These are phyloP conservation scores for Albophoma yamanashiensis DNA, from an alignment of 2,329 filamentous ascomycete species.

Conservation along the genomic window DNA sequence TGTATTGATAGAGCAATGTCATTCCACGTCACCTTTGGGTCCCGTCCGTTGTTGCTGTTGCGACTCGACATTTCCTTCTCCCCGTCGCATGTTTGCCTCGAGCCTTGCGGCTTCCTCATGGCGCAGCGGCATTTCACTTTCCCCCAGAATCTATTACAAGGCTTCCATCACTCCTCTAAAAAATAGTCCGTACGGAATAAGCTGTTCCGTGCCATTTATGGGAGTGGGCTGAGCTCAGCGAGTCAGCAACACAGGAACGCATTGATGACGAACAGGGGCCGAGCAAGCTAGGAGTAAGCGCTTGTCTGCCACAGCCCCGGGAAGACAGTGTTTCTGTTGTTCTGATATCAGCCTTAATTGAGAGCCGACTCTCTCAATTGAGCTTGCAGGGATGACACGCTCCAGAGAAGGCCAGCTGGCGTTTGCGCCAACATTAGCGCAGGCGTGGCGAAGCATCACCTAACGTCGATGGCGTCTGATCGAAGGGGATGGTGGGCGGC, in stretches of 20 bases:
- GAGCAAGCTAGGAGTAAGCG: not conserved
- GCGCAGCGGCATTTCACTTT: not conserved
- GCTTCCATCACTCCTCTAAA: not conserved
- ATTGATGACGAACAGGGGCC: not conserved
- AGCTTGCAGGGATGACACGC: not conserved
- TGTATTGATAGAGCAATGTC: not conserved
- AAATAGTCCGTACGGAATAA: not conserved
- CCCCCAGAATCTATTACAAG: too few species aligned
- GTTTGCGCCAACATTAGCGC: too few species aligned
- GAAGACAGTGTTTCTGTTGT: not conserved
- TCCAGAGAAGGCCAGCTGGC: too few species aligned
- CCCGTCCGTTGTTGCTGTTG: not conserved
- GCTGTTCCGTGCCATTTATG: not conserved
- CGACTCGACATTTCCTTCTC: not conserved
- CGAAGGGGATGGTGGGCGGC: not conserved
- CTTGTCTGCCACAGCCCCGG: not conserved
- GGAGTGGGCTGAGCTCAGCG: not conserved
- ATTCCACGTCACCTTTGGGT: not conserved
- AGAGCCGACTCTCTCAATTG: not conserved
- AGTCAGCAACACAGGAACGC: not conserved
- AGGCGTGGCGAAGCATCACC: not conserved
- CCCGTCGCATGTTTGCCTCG: not conserved
- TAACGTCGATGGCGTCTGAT: too few species aligned
- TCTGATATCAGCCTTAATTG: not conserved
- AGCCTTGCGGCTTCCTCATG: too few species aligned